Percentiles rank a stretch among this genome's conserved stretches.
phyloP scores from a whole-genome alignment of 495 filamentous ascomycete genomes.

The Pyrenopolyporus hunteri region DNA sequence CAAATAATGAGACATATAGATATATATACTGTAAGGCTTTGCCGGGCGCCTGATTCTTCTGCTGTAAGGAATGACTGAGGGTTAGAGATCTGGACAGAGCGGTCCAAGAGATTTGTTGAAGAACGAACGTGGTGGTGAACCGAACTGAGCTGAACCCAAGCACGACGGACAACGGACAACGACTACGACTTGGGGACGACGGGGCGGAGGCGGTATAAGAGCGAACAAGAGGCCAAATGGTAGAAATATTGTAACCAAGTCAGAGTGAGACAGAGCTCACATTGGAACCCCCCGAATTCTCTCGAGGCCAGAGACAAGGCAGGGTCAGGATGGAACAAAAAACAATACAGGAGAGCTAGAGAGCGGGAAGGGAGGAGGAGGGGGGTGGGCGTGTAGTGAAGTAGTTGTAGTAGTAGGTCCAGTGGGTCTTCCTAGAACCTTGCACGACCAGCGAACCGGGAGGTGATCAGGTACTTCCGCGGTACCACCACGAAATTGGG shows the following conservation, averaged over 20 bases:
- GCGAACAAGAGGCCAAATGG: slow-evolving; percentile 28
- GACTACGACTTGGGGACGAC: too few relatives aligned
- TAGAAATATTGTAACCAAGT: slow-evolving; percentile 28
- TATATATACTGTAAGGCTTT: slow-evolving; percentile 1
- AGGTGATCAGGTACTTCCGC: slow-evolving; percentile 41
- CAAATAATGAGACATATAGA: slow-evolving; percentile 2
- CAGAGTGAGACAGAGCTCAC: slow-evolving; percentile 43
- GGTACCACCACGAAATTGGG: slow-evolving; percentile 41
- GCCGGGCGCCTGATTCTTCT: not conserved
- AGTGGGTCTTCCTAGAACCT: slow-evolving; percentile 34
- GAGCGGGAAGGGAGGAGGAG: slow-evolving; percentile 46
- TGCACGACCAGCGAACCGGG: slow-evolving; percentile 40
- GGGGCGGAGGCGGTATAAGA: slow-evolving; percentile 41
- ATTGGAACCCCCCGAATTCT: slow-evolving; percentile 37
- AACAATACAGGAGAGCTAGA: slow-evolving; percentile 42
- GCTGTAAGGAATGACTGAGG: slow-evolving; percentile 54
- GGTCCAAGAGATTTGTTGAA: slow-evolving; percentile 27
- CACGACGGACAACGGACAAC: slow-evolving; percentile 21
- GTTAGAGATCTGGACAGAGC: slow-evolving; percentile 42
- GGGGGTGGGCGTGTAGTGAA: slow-evolving; percentile 43
- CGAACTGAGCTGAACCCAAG: slow-evolving; percentile 30
- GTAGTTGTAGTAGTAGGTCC: slow-evolving; percentile 39
- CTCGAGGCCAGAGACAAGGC: slow-evolving; percentile 43
- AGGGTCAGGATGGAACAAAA: slow-evolving; percentile 46
- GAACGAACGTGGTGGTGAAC: slow-evolving; percentile 42